Evolutionary conservation across 23 red algal species (phyloP), one percentile per base, ranked within the genome.

Genomic region (Agarophyton chilense): DNA sequence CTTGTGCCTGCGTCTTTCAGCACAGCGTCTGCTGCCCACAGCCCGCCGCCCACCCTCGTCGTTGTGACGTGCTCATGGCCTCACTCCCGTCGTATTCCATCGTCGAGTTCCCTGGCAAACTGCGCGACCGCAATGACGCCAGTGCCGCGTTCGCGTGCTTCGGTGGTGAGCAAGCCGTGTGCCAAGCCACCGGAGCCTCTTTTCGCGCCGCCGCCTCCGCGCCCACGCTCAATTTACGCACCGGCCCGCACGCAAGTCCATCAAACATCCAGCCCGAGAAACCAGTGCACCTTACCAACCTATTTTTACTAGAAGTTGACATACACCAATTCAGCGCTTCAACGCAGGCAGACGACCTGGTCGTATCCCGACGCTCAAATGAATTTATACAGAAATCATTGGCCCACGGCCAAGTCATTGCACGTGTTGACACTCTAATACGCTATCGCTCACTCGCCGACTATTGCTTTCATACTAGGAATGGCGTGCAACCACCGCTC

Each of bases 191-290:
- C 7, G 41, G 10, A 40, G 10, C 41, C 40, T 11, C 82, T 22
- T 36, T 24, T 25, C 19, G 18, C 41, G 56, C 35, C 13, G 6
- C 26, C 22, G 19, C 56, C n/a, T n/a, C 54, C 11, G 17, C 33
- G 18, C 79, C 35, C 4, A 36, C 36, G 49, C 82, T 71, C 63
- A 74, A 74, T 45, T 64, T 87, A n/a, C 61, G 82, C 17, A 31
- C 40, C 35, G 64, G 44, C 45, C 34, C 47, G 64, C 28, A 45
- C 42, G 13, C 10, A 1, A 74, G 65, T 35, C 31, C 82, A 0
- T 87, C 82, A 8, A 87, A 87, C 68, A 87, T 87, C 33, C 22
- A 16, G 41, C 49, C 82, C 18, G 82, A 87, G 36, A 9, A 32
- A 12, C 26, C 44, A 7, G n/a, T 51, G 82, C 64, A 24, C 22